These are phyloP conservation scores for Prunus mira DNA, from an alignment of 306 rosid genomes.

Conservation along the genomic window DNA sequence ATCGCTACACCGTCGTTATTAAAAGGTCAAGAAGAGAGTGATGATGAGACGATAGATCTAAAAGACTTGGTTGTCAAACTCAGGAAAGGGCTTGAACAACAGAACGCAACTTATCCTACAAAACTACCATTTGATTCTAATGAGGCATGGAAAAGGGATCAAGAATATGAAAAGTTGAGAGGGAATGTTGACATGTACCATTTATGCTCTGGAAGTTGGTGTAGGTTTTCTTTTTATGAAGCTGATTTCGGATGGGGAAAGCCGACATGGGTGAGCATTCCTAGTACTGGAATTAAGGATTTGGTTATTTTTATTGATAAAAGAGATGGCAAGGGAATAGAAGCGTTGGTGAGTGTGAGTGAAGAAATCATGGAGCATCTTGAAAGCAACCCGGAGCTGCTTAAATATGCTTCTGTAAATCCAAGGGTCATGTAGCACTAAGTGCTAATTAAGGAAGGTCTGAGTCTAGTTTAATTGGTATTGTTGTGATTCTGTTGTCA, in stretches of 20 bases:
- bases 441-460: too few relatives aligned
- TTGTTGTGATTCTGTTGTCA: too few relatives aligned
- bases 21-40: too few relatives aligned
- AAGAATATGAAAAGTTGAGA: too few relatives aligned
- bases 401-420: background rate
- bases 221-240: background rate
- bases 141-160: too few relatives aligned
- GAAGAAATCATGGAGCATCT: background rate
- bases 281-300: background rate
- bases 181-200: too few relatives aligned
- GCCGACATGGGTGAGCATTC: background rate
- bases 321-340: background rate
- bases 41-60: background rate
- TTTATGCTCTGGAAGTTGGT: too few relatives aligned
- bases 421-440: background rate
- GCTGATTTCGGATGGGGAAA: constrained; percentile 3
- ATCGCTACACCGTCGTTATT: background rate
- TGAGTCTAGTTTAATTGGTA: too few relatives aligned
- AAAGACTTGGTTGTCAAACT: background rate
- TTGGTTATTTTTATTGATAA: background rate
- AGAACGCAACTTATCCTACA: background rate
- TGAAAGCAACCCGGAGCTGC: background rate
- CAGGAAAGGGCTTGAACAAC: background rate
- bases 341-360: background rate
- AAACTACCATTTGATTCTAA: too few relatives aligned